These are phyloP conservation scores for Podaxis carcinomalis DNA, from an alignment of 768 basidiomycete species.

Conservation along the genomic window DNA sequence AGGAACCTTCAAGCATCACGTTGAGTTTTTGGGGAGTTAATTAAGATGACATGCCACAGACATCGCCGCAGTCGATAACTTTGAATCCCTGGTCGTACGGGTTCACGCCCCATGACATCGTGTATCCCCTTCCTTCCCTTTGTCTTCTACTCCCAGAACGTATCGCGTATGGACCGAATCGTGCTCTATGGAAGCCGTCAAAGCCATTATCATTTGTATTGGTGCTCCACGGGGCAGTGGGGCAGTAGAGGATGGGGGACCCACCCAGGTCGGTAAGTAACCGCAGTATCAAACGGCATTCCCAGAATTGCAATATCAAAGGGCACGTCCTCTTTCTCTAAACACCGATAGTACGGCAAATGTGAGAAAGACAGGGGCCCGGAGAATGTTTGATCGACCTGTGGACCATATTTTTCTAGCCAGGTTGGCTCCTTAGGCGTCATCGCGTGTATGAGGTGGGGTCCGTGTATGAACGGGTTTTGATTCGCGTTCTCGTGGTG, in stretches of 20 bases:
- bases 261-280: slow-evolving; percentile 54
- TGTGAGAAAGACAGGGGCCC: slow-evolving; percentile 85
- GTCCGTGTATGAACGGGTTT: slow-evolving; percentile 10
- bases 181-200: slow-evolving; percentile 47
- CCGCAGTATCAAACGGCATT: slow-evolving; percentile 74
- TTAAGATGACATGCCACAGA: slow-evolving; percentile 24
- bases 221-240: too few relatives aligned
- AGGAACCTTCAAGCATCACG: slow-evolving; percentile 49
- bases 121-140: slow-evolving; percentile 52
- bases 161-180: slow-evolving; percentile 86
- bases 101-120: slow-evolving; percentile 66
- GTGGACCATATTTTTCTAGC: slow-evolving; percentile 70
- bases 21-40: not conserved
- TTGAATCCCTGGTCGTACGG: slow-evolving; percentile 56
- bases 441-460: not conserved
- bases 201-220: not conserved
- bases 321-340: slow-evolving; percentile 46
- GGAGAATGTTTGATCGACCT: slow-evolving; percentile 70
- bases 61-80: slow-evolving; percentile 84
- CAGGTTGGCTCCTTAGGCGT: slow-evolving; percentile 34
- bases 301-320: slow-evolving; percentile 82
- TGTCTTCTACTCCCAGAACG: slow-evolving; percentile 75
- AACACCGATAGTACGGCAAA: slow-evolving; percentile 66
- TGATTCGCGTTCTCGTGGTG: not conserved
- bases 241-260: slow-evolving; percentile 15